phyloP scores from a whole-genome alignment of 805 yeast genomes.

The Jamesozyma spencerorum region DNA sequence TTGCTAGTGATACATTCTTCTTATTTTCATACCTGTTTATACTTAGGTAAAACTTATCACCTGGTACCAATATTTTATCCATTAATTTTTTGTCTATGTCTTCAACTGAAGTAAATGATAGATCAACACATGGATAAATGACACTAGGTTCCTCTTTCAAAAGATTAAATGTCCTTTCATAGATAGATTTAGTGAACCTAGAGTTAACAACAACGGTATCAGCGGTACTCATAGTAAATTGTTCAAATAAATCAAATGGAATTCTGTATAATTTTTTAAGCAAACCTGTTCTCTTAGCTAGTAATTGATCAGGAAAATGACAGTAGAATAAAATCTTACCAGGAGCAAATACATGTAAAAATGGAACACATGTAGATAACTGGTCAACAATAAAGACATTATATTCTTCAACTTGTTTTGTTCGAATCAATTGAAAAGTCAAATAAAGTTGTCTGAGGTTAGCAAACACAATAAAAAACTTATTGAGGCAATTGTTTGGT shows the following conservation, averaged over 20 bases:
- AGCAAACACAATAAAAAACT: slow-evolving; percentile 73
- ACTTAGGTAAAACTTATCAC: slow-evolving; percentile 46
- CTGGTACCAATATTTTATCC: slow-evolving; percentile 8
- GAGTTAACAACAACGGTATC: slow-evolving; percentile 85
- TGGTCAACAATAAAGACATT: slow-evolving; percentile 86
- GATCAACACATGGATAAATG: slow-evolving; percentile 58
- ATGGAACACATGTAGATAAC: slow-evolving; percentile 68
- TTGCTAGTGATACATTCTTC: slow-evolving; percentile 73
- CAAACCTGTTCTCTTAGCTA: slow-evolving; percentile 50
- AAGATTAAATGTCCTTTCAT: slow-evolving; percentile 51
- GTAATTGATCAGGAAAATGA: slow-evolving; percentile 87
- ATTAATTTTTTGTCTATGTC: slow-evolving; percentile 14
- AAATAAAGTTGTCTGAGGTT: slow-evolving; percentile 72
- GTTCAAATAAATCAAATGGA: slow-evolving; percentile 82
- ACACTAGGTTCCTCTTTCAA: slow-evolving; percentile 25
- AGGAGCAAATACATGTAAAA: slow-evolving; percentile 40
- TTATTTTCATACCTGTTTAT: slow-evolving; percentile 84
- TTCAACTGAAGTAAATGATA: slow-evolving; percentile 24
- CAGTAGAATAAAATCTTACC: slow-evolving; percentile 71
- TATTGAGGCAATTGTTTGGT: slow-evolving; percentile 61
- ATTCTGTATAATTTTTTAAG: slow-evolving; percentile 59
- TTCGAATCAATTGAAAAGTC: slow-evolving; percentile 36
- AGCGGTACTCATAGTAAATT: slow-evolving; percentile 63
- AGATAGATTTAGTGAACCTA: slow-evolving; percentile 65
- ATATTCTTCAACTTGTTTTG: slow-evolving; percentile 40